Base-by-base conservation (phyloP, 345 rosid genomes). In the Xanthoceras sorbifolium region DNA sequence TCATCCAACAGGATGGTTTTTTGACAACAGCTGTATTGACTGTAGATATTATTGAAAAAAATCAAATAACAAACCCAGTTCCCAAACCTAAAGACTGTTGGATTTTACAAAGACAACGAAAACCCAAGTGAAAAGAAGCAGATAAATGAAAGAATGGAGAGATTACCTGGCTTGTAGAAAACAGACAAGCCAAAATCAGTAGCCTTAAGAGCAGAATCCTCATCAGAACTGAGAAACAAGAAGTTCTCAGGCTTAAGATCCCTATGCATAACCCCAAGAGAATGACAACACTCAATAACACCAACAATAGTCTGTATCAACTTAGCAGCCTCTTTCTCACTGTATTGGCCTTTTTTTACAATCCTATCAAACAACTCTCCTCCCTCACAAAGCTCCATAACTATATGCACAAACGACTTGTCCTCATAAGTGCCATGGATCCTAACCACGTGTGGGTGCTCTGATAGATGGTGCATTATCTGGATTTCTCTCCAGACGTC, bases 401-500 rank as follows among this genome's bases (percentile, higher is more conserved):
- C 93, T 62, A 92, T 69, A 52, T 92, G 97, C 31, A 92, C 93
- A 59, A 73, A 82, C 9, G 28, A 34, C 6, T 74, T 31, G n/a
- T 83, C 90, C 83, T 87, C 97, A 42, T 85, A 92, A 1, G 94
- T 82, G 0, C 82, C 86, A 22, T 82, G 78, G 71, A 92, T 90
- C 26, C 90, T 82, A 61, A 92, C 95, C 75, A 92, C 91, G 81
- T 87, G 71, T 3, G 86, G 85, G 54, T 82, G 87, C 84, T 88
- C 97, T 0, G 95, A 89, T 29, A 92, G 75, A 48, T 92, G 97
- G 84, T 92, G 97, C 93, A 92, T 88, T 85, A 92, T 92, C 87
- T 90, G 97, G 83, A 92, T 91, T 86, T 92, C 97, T 50, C 92
- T 87, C 91, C 89, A 81, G 73, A 90, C 97, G 64, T 92, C 95